phyloP scores from a whole-genome alignment of 1,284 basidiomycete genomes.

The Lentinula novae-zelandiae region DNA sequence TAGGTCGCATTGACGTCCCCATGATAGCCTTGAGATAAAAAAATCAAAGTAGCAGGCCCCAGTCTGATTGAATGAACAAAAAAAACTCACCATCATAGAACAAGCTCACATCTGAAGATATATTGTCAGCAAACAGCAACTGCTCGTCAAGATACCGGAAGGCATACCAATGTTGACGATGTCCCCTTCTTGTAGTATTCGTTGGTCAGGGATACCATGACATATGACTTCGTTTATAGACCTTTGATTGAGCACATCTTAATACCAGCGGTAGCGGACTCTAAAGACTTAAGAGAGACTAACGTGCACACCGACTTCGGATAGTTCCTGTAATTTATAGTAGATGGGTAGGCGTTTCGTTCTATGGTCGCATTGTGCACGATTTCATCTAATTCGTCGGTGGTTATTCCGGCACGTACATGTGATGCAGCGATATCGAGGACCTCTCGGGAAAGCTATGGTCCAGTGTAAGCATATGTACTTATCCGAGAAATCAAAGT shows the following conservation, averaged over 20 bases:
- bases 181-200: constrained; percentile 85
- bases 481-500: background rate
- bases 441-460: constrained; percentile 84
- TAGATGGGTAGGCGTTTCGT: constrained; percentile 90
- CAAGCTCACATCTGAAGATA: constrained; percentile 50
- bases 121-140: constrained; percentile 11
- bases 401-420: constrained; percentile 88
- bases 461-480: background rate
- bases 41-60: constrained; percentile 2
- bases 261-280: background rate
- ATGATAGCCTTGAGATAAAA: constrained; percentile 64
- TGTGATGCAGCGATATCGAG: constrained; percentile 86
- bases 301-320: constrained; percentile 97
- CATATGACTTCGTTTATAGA: constrained; percentile 97
- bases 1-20: constrained; percentile 90
- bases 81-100: constrained; percentile 60
- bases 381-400: constrained; percentile 92
- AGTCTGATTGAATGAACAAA: background rate
- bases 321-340: constrained; percentile 89
- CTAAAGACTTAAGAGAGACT: constrained; percentile 28
- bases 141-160: background rate
- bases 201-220: constrained; percentile 92
- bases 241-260: constrained; percentile 30
- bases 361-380: constrained; percentile 95
- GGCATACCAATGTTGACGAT: constrained; percentile 86